Evolutionary conservation across 805 yeast genomes (phyloP), one percentile per base, ranked within the genome.

Genomic region (Vanderwaltozyma yarrowii): DNA sequence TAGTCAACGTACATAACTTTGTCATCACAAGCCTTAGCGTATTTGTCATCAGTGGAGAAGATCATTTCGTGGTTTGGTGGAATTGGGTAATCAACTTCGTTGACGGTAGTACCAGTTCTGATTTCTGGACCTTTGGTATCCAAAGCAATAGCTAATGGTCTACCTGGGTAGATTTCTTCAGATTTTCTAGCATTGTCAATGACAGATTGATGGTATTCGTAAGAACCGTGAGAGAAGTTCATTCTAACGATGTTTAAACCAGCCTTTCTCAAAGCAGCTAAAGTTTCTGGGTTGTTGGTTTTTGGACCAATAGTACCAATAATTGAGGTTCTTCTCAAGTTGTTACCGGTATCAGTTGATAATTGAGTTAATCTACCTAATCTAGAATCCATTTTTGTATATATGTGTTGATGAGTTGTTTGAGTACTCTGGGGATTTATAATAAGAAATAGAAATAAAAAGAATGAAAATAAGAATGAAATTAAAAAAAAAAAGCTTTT

Each of bases 71-170:
- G 95, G 68, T 77, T 78, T 45, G 92, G 74, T 32, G 74, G 66
- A 58, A 92, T 82, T 58, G 95, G 81, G 68, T 67, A 86, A 62
- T 92, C 98, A 44, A 67, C 65, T 43, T 76, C 83, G 57, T 74
- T 84, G 47, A 67, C 64, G 54, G 98, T 92, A 65, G 87, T 78
- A 67, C 98, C 98, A 42, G 98, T 89, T 78, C 98, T 85, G 71
- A 92, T 92, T 72, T 92, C 98, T 47, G 98, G 98, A 54, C 98
- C 98, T 77, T 92, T 92, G 66, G 97, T 92, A 67, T 92, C 98
- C 56, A 92, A 78, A 49, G 98, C 98, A 67, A 92, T 88, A 45
- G 96, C 97, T 58, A 92, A 74, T 39, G 97, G 98, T 71, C 97
- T 85, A 60, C 97, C 96, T 50, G 83, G 77, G 67, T 80, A 87